Conservation (phyloP, 768 basidiomycete genomes). For the Ramaria sp. region DNA sequence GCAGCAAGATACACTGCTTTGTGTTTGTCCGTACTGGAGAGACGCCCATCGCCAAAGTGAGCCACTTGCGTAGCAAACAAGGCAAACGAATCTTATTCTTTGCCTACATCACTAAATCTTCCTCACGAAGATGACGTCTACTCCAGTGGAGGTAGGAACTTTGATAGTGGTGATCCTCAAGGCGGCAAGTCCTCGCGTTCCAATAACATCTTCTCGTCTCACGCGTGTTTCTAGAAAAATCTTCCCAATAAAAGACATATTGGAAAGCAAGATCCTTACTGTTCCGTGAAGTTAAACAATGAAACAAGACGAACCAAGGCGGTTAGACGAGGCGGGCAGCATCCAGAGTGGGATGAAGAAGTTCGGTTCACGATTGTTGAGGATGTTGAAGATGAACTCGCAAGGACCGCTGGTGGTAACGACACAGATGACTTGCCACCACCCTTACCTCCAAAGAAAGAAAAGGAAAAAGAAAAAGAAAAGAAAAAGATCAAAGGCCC, state of each 20-base stretch:
- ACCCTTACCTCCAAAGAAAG: slow-evolving; percentile 35
- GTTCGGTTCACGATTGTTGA: slow-evolving; percentile 85
- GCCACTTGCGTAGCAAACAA: background rate
- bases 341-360: slow-evolving; percentile 99
- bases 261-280: slow-evolving; percentile 97
- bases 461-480: slow-evolving; percentile 39
- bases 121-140: slow-evolving; percentile 16
- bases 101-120: background rate
- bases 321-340: slow-evolving; percentile 95
- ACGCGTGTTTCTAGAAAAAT: slow-evolving; percentile 48
- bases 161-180: slow-evolving; percentile 89
- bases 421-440: slow-evolving; percentile 56
- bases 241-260: slow-evolving; percentile 86
- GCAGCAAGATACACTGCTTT: no score
- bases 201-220: slow-evolving; percentile 13
- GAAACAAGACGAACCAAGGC: slow-evolving; percentile 84
- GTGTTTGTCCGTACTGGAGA: no score
- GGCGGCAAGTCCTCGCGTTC: slow-evolving; percentile 51
- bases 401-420: slow-evolving; percentile 26
- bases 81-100: background rate
- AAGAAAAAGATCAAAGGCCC: slow-evolving; percentile 49
- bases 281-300: slow-evolving; percentile 63
- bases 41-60: background rate
- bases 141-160: slow-evolving; percentile 76
- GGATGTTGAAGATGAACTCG: slow-evolving; percentile 47